A percentile compares a stretch with the other conserved stretches of the same genome.
These are phyloP conservation scores for Coelastrella sp. DNA, from an alignment of 139 green algal genomes.

Conservation along the genomic window DNA sequence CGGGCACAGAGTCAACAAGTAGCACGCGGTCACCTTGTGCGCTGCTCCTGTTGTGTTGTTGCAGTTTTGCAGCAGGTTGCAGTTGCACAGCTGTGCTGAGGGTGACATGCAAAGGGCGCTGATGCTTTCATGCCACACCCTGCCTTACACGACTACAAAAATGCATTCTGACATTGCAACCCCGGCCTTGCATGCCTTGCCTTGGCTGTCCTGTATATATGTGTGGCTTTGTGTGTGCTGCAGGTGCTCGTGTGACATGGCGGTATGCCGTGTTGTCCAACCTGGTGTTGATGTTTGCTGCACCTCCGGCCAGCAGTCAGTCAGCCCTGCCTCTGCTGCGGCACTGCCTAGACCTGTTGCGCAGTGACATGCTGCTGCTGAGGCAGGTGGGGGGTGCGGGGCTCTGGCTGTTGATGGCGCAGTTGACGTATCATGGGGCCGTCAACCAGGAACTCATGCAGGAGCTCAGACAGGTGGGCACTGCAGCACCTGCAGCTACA, in stretches of 20 bases:
- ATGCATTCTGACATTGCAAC: background rate
- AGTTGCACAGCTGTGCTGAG: too few species aligned
- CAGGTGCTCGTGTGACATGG: conserved; percentile 53
- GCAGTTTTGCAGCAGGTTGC: too few species aligned
- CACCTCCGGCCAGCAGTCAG: background rate
- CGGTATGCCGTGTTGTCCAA: conserved; percentile 73
- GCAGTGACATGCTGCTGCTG: conserved; percentile 61
- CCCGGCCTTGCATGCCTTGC: too few species aligned
- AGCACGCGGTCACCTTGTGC: too few species aligned
- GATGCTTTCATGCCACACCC: background rate
- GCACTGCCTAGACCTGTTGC: conserved; percentile 58
- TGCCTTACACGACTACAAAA: background rate
- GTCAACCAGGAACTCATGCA: conserved; percentile 20
- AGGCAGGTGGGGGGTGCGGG: conserved; percentile 55
- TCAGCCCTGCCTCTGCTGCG: conserved; percentile 32
- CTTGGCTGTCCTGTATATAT: background rate
- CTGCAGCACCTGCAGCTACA: background rate
- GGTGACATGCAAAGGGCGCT: too few species aligned
- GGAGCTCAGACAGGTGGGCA: conserved; percentile 17
- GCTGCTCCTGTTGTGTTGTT: too few species aligned
- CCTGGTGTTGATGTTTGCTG: conserved; percentile 70
- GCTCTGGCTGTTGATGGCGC: conserved; percentile 51
- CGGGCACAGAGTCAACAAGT: too few species aligned
- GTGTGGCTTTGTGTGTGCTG: background rate
- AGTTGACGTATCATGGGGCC: conserved; percentile 18